Evolutionary conservation across 2,329 filamentous ascomycete species (phyloP).

Genomic region (Tolypocladium amazonense): DNA sequence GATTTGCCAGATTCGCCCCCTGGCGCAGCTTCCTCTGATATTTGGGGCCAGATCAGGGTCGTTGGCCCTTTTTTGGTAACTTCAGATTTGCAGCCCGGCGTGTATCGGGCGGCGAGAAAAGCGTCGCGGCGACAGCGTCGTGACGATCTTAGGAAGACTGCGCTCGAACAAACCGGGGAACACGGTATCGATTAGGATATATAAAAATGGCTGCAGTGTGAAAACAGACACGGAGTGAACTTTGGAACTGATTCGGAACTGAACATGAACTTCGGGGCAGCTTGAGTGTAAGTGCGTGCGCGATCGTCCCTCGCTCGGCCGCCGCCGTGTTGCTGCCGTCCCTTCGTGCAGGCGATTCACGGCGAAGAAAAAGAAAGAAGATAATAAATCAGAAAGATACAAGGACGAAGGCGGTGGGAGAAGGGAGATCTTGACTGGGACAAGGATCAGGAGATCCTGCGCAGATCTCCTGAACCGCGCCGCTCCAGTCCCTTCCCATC

Average conservation of each 20-base stretch:
- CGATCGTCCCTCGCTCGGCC: background rate
- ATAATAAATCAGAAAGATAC: background rate
- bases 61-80: background rate
- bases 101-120: background rate
- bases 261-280: background rate
- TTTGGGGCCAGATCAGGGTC: background rate
- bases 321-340: background rate
- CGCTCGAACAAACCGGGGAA: background rate
- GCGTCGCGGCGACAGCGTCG: background rate
- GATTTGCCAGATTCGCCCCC: background rate
- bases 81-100: background rate
- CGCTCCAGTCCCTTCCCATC: background rate
- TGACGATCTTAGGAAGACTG: background rate
- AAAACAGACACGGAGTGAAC: background rate
- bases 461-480: background rate
- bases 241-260: background rate
- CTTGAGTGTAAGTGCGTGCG: background rate
- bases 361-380: background rate
- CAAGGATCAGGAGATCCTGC: background rate
- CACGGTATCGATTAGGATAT: background rate
- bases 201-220: no score
- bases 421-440: background rate
- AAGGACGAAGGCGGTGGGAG: background rate
- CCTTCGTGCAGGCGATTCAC: background rate
- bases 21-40: no score